Percentiles rank a stretch among this genome's conserved stretches.
Evolutionary conservation across 2,329 filamentous ascomycete species (phyloP).

Genomic region (Fusarium robinianum): DNA sequence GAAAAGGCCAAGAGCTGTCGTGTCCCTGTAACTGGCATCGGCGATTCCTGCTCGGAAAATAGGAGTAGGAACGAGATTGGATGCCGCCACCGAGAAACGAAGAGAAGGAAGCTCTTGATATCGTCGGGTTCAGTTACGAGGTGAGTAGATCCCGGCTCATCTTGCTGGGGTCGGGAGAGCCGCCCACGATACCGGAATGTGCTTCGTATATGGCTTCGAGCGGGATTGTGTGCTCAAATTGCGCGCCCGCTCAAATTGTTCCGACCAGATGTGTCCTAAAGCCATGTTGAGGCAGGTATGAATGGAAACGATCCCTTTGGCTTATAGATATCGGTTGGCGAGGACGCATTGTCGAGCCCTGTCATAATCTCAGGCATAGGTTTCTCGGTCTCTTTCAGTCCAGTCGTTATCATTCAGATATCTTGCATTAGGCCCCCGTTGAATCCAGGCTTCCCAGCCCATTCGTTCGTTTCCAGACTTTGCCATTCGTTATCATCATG

Average conservation of each 20-base stretch:
- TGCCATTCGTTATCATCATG: constrained; percentile 36
- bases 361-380: constrained; percentile 17
- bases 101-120: constrained; percentile 12
- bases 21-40: constrained; percentile 26
- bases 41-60: constrained; percentile 18
- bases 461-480: constrained; percentile 30
- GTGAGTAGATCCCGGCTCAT: constrained; percentile 21
- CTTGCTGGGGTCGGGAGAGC: constrained; percentile 11
- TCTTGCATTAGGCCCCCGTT: constrained; percentile 26
- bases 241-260: constrained; percentile 11
- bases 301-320: constrained; percentile 7
- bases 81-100: constrained; percentile 18
- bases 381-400: constrained; percentile 12
- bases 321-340: constrained; percentile 21
- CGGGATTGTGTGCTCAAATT: constrained; percentile 16
- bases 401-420: no score
- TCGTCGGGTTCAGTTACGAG: constrained; percentile 22
- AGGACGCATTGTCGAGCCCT: constrained; percentile 14
- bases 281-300: constrained; percentile 10
- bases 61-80: no score
- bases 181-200: constrained; percentile 15
- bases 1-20: constrained; percentile 21
- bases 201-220: constrained; percentile 21
- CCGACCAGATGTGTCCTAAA: constrained; percentile 16
- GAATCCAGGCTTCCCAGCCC: constrained; percentile 8